Conservation (phyloP, 495 filamentous ascomycete species). For the Xylaria intraflava region DNA sequence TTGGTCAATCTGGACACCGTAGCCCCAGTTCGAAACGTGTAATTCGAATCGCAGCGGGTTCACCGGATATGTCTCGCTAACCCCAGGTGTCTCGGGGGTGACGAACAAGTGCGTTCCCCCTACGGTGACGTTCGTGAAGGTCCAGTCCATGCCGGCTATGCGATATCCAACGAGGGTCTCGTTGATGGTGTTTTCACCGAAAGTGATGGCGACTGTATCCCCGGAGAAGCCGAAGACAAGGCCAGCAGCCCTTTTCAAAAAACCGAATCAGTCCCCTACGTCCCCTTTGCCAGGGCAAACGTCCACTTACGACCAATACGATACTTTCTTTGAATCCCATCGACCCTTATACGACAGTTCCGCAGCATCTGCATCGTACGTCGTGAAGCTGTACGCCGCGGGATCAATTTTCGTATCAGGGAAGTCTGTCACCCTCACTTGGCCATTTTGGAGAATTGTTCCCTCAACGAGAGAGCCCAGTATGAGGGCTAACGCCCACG, state of each 20-base stretch:
- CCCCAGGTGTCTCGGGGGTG: conserved; percentile 34
- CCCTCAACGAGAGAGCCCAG: conserved; percentile 24
- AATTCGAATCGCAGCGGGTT: conserved; percentile 46
- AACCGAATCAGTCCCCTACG: not conserved
- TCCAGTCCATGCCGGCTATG: conserved; percentile 58
- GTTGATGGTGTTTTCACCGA: conserved; percentile 51
- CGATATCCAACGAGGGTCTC: conserved; percentile 57
- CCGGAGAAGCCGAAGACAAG: conserved; percentile 61
- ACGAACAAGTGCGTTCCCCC: conserved; percentile 56
- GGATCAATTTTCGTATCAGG: conserved; percentile 42
- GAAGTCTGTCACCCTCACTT: conserved; percentile 42
- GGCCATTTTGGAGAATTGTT: conserved; percentile 60
- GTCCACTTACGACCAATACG: conserved; percentile 54
- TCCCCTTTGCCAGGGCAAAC: not conserved
- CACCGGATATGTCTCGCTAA: conserved; percentile 33
- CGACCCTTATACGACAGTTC: conserved; percentile 65
- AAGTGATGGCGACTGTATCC: conserved; percentile 55
- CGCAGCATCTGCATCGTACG: conserved; percentile 47
- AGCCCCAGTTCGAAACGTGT: conserved; percentile 61
- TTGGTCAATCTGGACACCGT: conserved; percentile 53
- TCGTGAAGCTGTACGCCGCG: conserved; percentile 33
- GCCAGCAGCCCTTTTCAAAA: conserved; percentile 45
- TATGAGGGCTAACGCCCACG: conserved; percentile 14
- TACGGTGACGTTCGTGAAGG: conserved; percentile 59
- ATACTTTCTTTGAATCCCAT: conserved; percentile 61